These are phyloP conservation scores for Suillus lakei DNA, from an alignment of 768 basidiomycete species.

Conservation along the genomic window DNA sequence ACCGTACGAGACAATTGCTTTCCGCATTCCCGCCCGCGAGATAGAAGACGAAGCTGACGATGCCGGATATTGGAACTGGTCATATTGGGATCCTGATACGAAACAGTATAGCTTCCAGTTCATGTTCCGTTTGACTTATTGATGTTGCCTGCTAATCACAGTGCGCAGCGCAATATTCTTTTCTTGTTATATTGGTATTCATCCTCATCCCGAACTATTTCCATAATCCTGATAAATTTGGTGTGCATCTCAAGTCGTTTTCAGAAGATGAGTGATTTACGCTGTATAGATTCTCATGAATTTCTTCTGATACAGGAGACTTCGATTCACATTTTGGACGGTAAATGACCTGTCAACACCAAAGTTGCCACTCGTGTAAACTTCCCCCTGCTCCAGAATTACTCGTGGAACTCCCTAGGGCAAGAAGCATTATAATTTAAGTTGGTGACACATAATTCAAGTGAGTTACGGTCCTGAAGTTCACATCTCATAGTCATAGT, in stretches of 20 bases:
- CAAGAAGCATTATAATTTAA: slow-evolving; percentile 22
- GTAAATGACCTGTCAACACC: slow-evolving; percentile 34
- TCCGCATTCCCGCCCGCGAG: slow-evolving; percentile 95
- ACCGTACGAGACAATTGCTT: slow-evolving; percentile 99
- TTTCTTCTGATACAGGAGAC: background rate
- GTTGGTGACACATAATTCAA: background rate
- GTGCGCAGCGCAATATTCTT: background rate
- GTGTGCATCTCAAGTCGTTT: background rate
- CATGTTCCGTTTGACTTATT: slow-evolving; percentile 74
- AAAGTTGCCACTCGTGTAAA: slow-evolving; percentile 31
- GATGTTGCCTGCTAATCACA: slow-evolving; percentile 17
- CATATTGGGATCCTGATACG: slow-evolving; percentile 99
- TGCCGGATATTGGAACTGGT: slow-evolving; percentile 94
- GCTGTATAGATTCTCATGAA: background rate
- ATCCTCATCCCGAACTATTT: background rate
- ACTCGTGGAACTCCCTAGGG: slow-evolving; percentile 26
- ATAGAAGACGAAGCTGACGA: slow-evolving; percentile 95
- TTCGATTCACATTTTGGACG: background rate
- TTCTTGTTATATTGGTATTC: background rate
- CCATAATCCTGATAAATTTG: slow-evolving; percentile 1
- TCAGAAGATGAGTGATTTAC: slow-evolving; percentile 4
- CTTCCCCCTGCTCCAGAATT: slow-evolving; percentile 23
- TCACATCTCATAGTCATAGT: background rate
- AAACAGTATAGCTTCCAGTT: slow-evolving; percentile 99
- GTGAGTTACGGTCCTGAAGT: background rate